phyloP scores from a whole-genome alignment of 2,329 filamentous ascomycete species.

The Diaporthe vexans region DNA sequence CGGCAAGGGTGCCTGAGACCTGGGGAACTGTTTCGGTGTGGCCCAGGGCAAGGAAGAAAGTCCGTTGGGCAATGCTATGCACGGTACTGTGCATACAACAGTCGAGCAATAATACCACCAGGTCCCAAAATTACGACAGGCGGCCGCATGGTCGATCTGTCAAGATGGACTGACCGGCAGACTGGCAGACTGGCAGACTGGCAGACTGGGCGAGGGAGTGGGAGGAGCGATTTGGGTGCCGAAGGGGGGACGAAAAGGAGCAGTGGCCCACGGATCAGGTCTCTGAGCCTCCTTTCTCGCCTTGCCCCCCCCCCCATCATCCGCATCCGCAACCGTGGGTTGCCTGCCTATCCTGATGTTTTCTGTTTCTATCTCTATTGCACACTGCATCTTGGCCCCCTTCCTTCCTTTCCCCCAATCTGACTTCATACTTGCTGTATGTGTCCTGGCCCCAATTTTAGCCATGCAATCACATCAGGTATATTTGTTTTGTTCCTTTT shows the following conservation, averaged over 20 bases:
- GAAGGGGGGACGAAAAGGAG: conserved; percentile 19
- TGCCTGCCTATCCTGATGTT: conserved; percentile 28
- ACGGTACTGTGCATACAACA: not conserved
- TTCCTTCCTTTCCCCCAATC: not conserved
- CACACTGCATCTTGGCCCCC: conserved; percentile 11
- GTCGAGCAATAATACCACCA: not conserved
- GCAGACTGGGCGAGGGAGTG: not conserved
- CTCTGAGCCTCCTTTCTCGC: conserved; percentile 27
- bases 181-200: no score
- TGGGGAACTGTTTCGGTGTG: conserved; percentile 30
- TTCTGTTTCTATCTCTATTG: conserved; percentile 28
- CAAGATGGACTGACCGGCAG: not conserved
- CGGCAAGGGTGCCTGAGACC: conserved; percentile 32
- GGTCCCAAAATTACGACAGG: not conserved
- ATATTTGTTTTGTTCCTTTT: conserved; percentile 9
- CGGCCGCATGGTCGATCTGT: not conserved
- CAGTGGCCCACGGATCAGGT: conserved; percentile 28
- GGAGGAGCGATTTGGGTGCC: not conserved
- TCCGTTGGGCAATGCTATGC: conserved; percentile 4
- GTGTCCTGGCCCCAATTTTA: not conserved
- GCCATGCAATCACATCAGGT: not conserved
- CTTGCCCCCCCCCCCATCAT: not conserved
- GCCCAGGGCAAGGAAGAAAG: conserved; percentile 7
- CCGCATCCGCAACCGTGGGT: not conserved
- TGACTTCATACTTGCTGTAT: not conserved